Percentiles rank a stretch among this genome's conserved stretches.
phyloP scores from a whole-genome alignment of 169 alveolate species.

The Miamiensis avidus region DNA sequence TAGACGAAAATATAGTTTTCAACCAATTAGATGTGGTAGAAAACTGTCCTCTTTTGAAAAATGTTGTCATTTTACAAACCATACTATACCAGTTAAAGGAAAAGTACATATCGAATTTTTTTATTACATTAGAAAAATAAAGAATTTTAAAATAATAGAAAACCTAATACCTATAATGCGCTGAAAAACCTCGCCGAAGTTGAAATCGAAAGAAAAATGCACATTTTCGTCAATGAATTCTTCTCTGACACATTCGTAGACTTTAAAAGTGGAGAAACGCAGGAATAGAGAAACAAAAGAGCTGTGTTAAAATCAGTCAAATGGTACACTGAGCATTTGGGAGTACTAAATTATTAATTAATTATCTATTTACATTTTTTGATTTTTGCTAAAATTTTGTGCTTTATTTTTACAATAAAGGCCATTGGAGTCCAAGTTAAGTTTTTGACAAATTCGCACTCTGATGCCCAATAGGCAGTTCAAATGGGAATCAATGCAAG shows the following conservation, averaged over 20 bases:
- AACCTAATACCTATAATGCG: constrained; percentile 7
- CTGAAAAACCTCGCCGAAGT: constrained; percentile 15
- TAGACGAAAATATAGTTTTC: constrained; percentile 24
- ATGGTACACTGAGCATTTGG: constrained; percentile 28
- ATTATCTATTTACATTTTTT: too few relatives aligned
- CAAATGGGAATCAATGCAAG: constrained; percentile 38
- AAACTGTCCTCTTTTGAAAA: constrained; percentile 14
- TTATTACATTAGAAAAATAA: background rate
- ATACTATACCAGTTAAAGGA: background rate
- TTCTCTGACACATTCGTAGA: background rate
- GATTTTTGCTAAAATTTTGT: too few relatives aligned
- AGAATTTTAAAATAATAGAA: background rate
- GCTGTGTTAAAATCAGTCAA: constrained; percentile 11
- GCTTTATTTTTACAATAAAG: background rate
- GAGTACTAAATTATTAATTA: background rate
- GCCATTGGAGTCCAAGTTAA: constrained; percentile 32
- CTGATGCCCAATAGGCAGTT: constrained; percentile 37
- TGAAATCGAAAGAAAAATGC: constrained; percentile 29
- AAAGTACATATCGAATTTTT: background rate
- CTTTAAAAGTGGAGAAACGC: background rate
- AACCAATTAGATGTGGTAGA: constrained; percentile 12
- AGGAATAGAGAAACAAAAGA: constrained; percentile 13
- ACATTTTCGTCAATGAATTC: constrained; percentile 17
- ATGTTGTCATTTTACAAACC: constrained; percentile 16
- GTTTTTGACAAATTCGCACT: constrained; percentile 37